A percentile compares a stretch with the other conserved stretches of the same genome.
phyloP scores from a whole-genome alignment of 1,284 basidiomycete genomes.

The Ceratobasidium papillatum region DNA sequence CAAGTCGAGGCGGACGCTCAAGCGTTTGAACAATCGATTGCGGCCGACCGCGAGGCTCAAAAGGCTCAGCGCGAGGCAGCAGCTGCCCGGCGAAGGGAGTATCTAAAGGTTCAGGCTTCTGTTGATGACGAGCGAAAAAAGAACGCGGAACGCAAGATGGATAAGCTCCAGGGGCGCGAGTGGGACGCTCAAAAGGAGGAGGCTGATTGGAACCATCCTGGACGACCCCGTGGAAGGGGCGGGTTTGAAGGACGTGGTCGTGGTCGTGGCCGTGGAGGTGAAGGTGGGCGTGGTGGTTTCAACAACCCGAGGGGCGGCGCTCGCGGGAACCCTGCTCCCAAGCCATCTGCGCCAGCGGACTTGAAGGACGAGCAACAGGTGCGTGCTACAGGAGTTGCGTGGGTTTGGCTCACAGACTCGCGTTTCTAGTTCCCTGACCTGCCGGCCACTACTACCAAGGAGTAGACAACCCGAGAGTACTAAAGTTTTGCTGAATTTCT shows the following conservation, averaged over 20 bases:
- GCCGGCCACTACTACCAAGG: background rate
- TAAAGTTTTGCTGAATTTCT: background rate
- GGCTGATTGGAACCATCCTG: constrained; percentile 52
- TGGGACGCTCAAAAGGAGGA: constrained; percentile 80
- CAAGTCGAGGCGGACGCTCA: constrained; percentile 71
- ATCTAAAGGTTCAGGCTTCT: constrained; percentile 58
- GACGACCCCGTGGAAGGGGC: constrained; percentile 10
- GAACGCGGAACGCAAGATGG: constrained; percentile 79
- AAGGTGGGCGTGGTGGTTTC: constrained; percentile 46
- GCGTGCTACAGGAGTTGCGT: background rate
- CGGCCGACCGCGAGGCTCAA: constrained; percentile 49
- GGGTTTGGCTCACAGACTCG: background rate
- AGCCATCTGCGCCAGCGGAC: constrained; percentile 6
- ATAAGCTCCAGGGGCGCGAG: constrained; percentile 76
- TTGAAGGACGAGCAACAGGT: constrained; percentile 34
- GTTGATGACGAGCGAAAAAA: constrained; percentile 66
- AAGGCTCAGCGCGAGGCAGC: constrained; percentile 38
- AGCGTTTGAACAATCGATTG: constrained; percentile 73
- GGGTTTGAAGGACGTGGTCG: constrained; percentile 27
- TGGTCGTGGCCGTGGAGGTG: background rate
- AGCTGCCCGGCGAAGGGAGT: constrained; percentile 11
- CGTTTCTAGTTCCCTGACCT: constrained; percentile 27
- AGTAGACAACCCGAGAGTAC: background rate
- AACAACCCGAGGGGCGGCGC: constrained; percentile 51
- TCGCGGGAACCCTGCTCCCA: background rate